Base-by-base conservation (phyloP, 345 rosid genomes). In the Gynandropsis gynandra region DNA sequence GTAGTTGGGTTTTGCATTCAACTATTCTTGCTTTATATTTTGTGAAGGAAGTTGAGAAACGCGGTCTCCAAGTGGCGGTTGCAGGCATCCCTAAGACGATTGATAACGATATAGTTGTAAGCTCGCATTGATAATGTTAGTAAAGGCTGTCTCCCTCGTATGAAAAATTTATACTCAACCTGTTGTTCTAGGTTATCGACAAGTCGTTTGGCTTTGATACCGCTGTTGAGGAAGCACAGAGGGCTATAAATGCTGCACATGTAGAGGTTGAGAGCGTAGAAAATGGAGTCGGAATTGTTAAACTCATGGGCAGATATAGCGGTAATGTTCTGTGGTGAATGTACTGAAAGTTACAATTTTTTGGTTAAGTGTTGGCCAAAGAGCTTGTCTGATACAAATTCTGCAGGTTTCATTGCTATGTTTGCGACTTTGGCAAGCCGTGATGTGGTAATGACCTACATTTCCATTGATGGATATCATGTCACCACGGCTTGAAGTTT, bases 281-380 rank as follows among this genome's bases (percentile, higher is more conserved):
- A 68, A 90, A 90, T 82, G 98, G 98, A 69, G 75, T 87, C 66
- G 98, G 96, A 36, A 67, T 90, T 39, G 92, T 90, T 58, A 90
- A 90, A 78, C 83, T 87, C 34, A 84, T 87, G 98, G 98, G 98
- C 54, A 78, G 98, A 87, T 84, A 90, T 63, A 87, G 98, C 52
- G 98, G 96, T 87, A 70, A 72, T 39, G 44, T 51, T 74, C 34
- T 41, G 35, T 38, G 52, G 19, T 16, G 47, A 40, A 4, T 50
- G 44, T 19, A 3, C 58, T 54, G 11, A 48, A 46, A 37, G 12
- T 56, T 21, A n/a, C n/a, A n/a, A n/a, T n/a, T n/a, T n/a, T n/a
- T n/a, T n/a, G n/a, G n/a, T n/a, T n/a, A n/a, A n/a, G n/a, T n/a
- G n/a, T n/a, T n/a, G n/a, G n/a, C n/a, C 42, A 32, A 36, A 16